Conservation (phyloP, 2,329 filamentous ascomycete species). For the Arthrobotrys musiformis region DNA sequence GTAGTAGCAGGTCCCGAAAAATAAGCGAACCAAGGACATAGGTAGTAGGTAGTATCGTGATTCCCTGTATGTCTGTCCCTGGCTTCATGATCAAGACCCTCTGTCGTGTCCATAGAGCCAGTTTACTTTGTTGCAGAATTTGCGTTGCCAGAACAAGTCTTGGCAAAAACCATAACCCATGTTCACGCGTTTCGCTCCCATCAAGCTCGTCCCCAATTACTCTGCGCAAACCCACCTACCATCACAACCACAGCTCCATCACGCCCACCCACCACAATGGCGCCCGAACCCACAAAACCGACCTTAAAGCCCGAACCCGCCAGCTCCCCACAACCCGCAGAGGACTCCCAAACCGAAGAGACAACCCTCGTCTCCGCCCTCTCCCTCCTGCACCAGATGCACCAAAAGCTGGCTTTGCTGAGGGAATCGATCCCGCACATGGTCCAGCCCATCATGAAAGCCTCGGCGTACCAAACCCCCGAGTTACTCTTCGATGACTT, state of each 20-base stretch:
- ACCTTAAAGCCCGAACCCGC: not conserved
- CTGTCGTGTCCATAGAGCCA: no score
- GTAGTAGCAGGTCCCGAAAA: no score
- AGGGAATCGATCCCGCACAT: slow-evolving; percentile 54
- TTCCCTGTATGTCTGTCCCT: no score
- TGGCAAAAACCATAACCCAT: not conserved
- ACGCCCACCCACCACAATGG: slow-evolving; percentile 6
- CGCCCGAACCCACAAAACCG: slow-evolving; percentile 13
- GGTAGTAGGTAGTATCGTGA: no score
- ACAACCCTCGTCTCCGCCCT: slow-evolving; percentile 49
- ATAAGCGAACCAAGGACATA: no score
- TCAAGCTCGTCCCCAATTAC: no score
- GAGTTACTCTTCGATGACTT: slow-evolving; percentile 50
- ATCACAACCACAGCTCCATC: not conserved
- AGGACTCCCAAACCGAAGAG: slow-evolving; percentile 40
- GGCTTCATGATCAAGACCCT: no score
- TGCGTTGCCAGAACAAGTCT: not conserved
- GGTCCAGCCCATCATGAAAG: slow-evolving; percentile 54
- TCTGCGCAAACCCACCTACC: no score
- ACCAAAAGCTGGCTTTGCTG: slow-evolving; percentile 51
- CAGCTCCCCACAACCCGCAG: not conserved
- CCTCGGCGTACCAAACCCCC: slow-evolving; percentile 24
- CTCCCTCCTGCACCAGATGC: slow-evolving; percentile 54
- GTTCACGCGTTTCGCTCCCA: not conserved
- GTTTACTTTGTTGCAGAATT: not conserved